A percentile compares a stretch with the other conserved stretches of the same genome.
phyloP scores from a whole-genome alignment of 345 rosid genomes.

The Salix viminalis region DNA sequence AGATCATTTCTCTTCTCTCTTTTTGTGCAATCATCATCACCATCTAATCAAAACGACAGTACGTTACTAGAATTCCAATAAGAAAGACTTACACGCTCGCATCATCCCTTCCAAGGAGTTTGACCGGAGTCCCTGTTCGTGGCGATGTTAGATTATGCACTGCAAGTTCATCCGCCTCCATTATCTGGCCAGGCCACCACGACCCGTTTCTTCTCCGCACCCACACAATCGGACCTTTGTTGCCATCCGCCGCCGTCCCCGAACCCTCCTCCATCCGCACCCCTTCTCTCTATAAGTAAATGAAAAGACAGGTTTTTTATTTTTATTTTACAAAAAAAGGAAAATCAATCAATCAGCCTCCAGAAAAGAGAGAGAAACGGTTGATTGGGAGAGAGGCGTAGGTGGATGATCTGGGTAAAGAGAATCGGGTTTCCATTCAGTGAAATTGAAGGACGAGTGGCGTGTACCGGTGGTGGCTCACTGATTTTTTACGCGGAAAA shows the following conservation, averaged over 20 bases:
- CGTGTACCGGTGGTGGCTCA: neutral
- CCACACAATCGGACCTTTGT: slow-evolving; percentile 82
- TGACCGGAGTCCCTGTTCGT: slow-evolving; percentile 94
- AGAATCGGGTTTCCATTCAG: slow-evolving; percentile 50
- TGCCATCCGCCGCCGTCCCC: slow-evolving; percentile 34
- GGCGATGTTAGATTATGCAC: slow-evolving; percentile 77
- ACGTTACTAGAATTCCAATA: neutral
- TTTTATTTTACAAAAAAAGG: slow-evolving; percentile 6
- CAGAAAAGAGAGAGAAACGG: slow-evolving; percentile 38
- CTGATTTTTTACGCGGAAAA: slow-evolving; percentile 6
- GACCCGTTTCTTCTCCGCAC: slow-evolving; percentile 97
- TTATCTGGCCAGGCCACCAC: slow-evolving; percentile 98
- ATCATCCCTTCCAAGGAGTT: slow-evolving; percentile 97
- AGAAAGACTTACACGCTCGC: slow-evolving; percentile 85
- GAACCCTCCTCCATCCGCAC: slow-evolving; percentile 49
- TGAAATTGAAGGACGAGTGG: neutral
- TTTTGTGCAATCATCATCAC: neutral
- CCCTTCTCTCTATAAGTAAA: neutral
- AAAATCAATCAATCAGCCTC: slow-evolving; percentile 29
- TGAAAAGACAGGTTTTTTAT: slow-evolving; percentile 6
- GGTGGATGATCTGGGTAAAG: slow-evolving; percentile 26
- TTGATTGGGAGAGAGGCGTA: slow-evolving; percentile 35
- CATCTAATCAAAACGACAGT: neutral
- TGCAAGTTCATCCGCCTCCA: slow-evolving; percentile 74
- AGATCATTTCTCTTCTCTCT: neutral